These are phyloP conservation scores for Yarrowia sp. DNA, from an alignment of 805 yeast genomes.

Conservation along the genomic window DNA sequence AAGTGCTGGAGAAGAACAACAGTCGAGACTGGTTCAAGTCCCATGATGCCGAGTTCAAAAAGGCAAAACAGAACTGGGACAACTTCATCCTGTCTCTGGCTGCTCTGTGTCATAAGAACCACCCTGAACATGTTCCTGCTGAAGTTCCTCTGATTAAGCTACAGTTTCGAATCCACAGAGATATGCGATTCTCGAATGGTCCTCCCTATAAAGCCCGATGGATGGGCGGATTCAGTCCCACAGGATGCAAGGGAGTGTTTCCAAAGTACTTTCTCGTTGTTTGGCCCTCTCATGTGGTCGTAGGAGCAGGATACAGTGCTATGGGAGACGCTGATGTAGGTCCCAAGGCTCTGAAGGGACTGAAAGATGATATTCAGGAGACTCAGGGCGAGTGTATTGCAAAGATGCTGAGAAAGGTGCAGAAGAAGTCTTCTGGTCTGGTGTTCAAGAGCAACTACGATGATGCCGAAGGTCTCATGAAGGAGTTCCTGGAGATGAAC, in stretches of 20 bases:
- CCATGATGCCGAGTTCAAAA: constrained; percentile 23
- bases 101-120: constrained; percentile 9
- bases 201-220: constrained; percentile 25
- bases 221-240: constrained; percentile 26
- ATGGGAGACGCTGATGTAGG: constrained; percentile 36
- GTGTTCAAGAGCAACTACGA: constrained; percentile 23
- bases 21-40: constrained; percentile 33
- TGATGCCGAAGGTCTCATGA: constrained; percentile 32
- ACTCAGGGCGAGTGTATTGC: constrained; percentile 17
- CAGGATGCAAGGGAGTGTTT: constrained; percentile 29
- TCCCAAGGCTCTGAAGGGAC: constrained; percentile 22
- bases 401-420: constrained; percentile 25
- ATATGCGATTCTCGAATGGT: constrained; percentile 30
- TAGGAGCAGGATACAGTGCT: constrained; percentile 20
- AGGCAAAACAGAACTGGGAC: constrained; percentile 36
- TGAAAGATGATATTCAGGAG: constrained; percentile 23
- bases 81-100: constrained; percentile 23
- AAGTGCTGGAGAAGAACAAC: constrained; percentile 16
- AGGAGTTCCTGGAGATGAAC: constrained; percentile 33
- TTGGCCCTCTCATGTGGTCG: constrained; percentile 7
- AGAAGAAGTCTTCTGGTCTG: constrained; percentile 20
- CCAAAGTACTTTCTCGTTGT: constrained; percentile 32
- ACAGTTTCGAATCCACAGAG: constrained; percentile 36
- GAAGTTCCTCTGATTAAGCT: constrained; percentile 22
- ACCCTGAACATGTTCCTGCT: constrained; percentile 31